These are phyloP conservation scores for Linnemannia exigua DNA, from an alignment of 192 early-diverging fungal species.

Conservation along the genomic window DNA sequence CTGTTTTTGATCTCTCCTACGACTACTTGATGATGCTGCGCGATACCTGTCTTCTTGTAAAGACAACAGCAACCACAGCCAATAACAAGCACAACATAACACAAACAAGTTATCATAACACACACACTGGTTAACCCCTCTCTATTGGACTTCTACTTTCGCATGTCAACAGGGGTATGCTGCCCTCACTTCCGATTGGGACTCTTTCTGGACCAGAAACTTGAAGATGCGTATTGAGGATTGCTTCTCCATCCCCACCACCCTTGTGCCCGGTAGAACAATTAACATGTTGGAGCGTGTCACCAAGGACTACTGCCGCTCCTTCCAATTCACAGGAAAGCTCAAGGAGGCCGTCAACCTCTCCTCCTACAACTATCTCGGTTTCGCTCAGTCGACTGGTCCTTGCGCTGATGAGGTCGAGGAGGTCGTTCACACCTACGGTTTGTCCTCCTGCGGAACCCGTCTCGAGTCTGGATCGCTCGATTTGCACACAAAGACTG, in stretches of 20 bases:
- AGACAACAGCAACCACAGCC: neutral
- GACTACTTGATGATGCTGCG: neutral
- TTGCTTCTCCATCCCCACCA: constrained; percentile 95
- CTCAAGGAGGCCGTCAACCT: constrained; percentile 89
- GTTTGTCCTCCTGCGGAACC: constrained; percentile 76
- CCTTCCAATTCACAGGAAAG: constrained; percentile 88
- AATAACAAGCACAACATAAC: neutral
- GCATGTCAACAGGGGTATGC: constrained; percentile 80
- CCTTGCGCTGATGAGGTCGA: constrained; percentile 97
- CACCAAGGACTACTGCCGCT: constrained; percentile 87
- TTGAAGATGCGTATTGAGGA: constrained; percentile 88
- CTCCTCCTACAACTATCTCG: constrained; percentile 98
- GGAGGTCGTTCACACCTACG: constrained; percentile 76
- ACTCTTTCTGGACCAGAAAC: constrained; percentile 95
- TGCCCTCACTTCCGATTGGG: constrained; percentile 95
- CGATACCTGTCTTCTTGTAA: neutral
- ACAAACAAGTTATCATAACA: neutral
- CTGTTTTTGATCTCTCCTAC: neutral
- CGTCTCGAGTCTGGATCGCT: constrained; percentile 80
- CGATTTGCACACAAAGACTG: constrained; percentile 80
- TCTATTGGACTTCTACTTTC: neutral
- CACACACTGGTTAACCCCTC: neutral
- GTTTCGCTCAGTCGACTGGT: constrained; percentile 93
- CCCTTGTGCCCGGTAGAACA: constrained; percentile 90
- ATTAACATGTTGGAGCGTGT: constrained; percentile 89